Evolutionary conservation across 2,329 filamentous ascomycete genomes (phyloP), one percentile per base, ranked within the genome.

Genomic region (Fusarium continuum): DNA sequence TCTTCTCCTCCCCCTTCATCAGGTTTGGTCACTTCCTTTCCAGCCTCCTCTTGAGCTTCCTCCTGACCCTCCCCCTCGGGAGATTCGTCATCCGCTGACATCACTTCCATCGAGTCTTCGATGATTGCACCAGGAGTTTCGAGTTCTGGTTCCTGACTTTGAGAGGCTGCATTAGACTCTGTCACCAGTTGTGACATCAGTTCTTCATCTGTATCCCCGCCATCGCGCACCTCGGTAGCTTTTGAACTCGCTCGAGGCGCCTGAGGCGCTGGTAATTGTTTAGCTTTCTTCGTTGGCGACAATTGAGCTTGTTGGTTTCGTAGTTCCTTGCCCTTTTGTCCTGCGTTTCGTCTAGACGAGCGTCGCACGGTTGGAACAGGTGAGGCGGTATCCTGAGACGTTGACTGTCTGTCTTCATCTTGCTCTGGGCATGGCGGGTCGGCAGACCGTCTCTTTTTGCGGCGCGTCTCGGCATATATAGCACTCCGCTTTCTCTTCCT

Each of bases 111-210:
- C 3, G 68, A 62, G 32, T 71, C 66, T 28, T 64, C 68, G 13
- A 67, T 39, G 6, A 55, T 35, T 29, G 46, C 43, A 28, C 35
- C 31, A 31, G 34, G 40, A 10, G 41, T 20, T 39, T 51, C 63
- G n/a, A 50, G 47, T 14, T 63, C 65, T 22, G 53, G 61, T 28
- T 64, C 66, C 31, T 76, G 73, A 55, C 68, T 72, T 29, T 74
- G 70, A 9, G 76, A 75, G 10, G 77, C 77, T 25, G 77, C 78
- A 22, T 73, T 68, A n/a, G 76, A 77, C 61, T 80, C 79, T 10
- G 70, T 73, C 17, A 76, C 73, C 20, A 80, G 68, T 54, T 80
- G 79, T 19, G 78, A 80, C 64, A 76, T 67, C 13, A 79, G 57
- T 56, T 80, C 78, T 41, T 79, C 77, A 32, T 80, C 78, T 16